A percentile compares a stretch with the other conserved stretches of the same genome.
These are phyloP conservation scores for Ophiosphaerella narmari DNA, from an alignment of 2,329 filamentous ascomycete genomes.

Conservation along the genomic window DNA sequence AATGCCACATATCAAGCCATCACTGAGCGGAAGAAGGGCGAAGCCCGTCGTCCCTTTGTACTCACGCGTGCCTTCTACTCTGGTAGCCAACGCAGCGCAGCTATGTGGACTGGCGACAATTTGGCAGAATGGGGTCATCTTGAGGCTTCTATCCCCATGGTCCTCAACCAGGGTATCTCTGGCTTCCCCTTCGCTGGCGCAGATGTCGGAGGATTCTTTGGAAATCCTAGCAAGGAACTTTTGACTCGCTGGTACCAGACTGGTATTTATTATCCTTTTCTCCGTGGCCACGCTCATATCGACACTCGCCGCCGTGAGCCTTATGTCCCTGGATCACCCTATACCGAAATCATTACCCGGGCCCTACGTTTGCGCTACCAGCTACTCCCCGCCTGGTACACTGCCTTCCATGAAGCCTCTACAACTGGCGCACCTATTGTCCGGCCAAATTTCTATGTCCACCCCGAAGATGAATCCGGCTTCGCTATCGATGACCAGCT, in stretches of 20 bases:
- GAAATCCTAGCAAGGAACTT: constrained; percentile 91
- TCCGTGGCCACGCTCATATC: constrained; percentile 96
- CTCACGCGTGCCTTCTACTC: constrained; percentile 92
- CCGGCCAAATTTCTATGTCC: constrained; percentile 89
- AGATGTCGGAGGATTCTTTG: constrained; percentile 97
- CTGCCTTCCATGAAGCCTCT: constrained; percentile 89
- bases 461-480: constrained; percentile 83
- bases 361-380: constrained; percentile 88
- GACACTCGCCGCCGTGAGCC: constrained; percentile 93
- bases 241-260: constrained; percentile 95
- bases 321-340: constrained; percentile 83
- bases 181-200: constrained; percentile 94
- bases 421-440: constrained; percentile 84
- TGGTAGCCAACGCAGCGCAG: constrained; percentile 84
- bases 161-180: constrained; percentile 87
- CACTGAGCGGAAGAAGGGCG: constrained; percentile 81
- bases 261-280: constrained; percentile 96
- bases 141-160: constrained; percentile 88
- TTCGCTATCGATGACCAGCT: constrained; percentile 91
- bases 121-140: constrained; percentile 91
- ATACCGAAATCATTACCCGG: constrained; percentile 82
- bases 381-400: constrained; percentile 93
- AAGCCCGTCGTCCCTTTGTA: constrained; percentile 84
- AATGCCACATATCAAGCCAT: constrained; percentile 91
- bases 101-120: constrained; percentile 99